Conservation (phyloP, 306 rosid species). For the Inga oerstediana region DNA sequence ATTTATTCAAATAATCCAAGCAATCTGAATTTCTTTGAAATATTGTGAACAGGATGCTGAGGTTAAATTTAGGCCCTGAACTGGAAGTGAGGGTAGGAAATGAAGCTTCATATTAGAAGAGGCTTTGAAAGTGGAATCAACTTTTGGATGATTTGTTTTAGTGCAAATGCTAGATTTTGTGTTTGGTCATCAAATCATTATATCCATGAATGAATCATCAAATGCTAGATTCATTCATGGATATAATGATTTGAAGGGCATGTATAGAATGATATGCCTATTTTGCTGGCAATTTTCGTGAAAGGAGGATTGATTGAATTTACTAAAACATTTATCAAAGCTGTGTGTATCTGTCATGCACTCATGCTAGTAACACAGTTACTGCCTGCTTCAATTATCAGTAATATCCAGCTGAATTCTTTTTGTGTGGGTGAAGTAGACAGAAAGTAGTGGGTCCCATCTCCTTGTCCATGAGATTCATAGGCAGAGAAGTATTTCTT, state of each 20-base stretch:
- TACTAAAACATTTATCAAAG: not conserved
- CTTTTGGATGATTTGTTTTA: not conserved
- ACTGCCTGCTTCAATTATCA: not conserved
- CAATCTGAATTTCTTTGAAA: conserved; percentile 12
- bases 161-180: not conserved
- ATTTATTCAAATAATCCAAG: not conserved
- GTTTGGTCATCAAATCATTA: not conserved
- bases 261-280: conserved; percentile 18
- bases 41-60: conserved; percentile 55
- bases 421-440: not conserved
- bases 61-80: conserved; percentile 62
- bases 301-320: conserved; percentile 10
- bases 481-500: too few species aligned
- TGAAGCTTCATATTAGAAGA: conserved; percentile 23
- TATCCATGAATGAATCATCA: not conserved
- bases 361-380: not conserved
- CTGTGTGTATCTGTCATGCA: not conserved
- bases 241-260: not conserved
- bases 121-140: not conserved
- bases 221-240: not conserved
- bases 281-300: not conserved
- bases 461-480: not conserved
- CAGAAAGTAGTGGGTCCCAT: not conserved
- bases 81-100: conserved; percentile 49
- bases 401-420: not conserved